Percentiles rank a stretch among this genome's conserved stretches.
phyloP scores from a whole-genome alignment of 495 filamentous ascomycete species.

The Tuber microsphaerosporum region DNA sequence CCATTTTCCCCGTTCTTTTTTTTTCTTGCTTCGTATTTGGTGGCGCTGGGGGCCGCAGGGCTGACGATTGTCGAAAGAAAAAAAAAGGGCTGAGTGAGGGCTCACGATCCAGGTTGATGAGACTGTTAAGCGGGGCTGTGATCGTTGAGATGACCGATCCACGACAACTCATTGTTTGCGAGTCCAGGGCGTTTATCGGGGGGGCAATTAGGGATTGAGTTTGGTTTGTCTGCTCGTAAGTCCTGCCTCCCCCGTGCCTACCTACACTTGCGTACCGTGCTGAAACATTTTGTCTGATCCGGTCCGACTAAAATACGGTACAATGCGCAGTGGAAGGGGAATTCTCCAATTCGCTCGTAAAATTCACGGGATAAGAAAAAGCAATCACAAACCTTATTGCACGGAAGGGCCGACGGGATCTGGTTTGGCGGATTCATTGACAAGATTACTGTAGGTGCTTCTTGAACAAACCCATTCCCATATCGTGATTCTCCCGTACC shows the following conservation, averaged over 20 bases:
- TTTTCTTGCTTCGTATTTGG: neutral
- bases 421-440: neutral
- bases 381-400: neutral
- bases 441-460: neutral
- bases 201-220: neutral
- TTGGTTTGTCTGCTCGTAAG: neutral
- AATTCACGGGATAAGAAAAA: neutral
- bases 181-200: neutral
- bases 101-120: neutral
- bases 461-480: neutral
- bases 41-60: conserved; percentile 1
- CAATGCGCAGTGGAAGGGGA: neutral
- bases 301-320: neutral
- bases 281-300: neutral
- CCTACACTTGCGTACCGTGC: neutral
- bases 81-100: neutral
- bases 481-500: neutral
- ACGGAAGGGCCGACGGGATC: neutral
- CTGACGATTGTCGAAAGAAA: neutral
- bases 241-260: neutral
- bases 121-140: neutral
- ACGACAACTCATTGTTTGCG: neutral
- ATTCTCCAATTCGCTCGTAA: conserved; percentile 1
- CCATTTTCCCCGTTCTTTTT: neutral
- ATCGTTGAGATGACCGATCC: conserved; percentile 12